These are phyloP conservation scores for Lichtheimia corymbifera DNA, from an alignment of 371 early-diverging fungal genomes.

Conservation along the genomic window DNA sequence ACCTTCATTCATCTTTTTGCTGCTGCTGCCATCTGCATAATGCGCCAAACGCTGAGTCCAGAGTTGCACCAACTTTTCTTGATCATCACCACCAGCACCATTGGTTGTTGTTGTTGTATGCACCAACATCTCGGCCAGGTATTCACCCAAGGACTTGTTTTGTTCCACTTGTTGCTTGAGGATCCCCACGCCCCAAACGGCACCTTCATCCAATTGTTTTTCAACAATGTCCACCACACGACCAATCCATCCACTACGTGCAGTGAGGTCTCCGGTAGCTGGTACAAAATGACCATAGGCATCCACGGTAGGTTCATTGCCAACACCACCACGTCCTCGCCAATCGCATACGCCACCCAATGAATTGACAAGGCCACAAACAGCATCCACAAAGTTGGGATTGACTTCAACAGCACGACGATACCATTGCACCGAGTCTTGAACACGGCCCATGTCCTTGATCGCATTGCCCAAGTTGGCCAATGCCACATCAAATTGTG, in stretches of 20 bases:
- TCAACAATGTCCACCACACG: conserved; percentile 78
- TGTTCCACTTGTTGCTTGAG: conserved; percentile 19
- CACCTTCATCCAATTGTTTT: conserved; percentile 73
- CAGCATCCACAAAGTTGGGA: conserved; percentile 90
- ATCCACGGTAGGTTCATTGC: conserved; percentile 42
- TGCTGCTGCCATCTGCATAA: conserved; percentile 15
- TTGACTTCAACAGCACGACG: conserved; percentile 82
- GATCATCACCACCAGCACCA: not conserved
- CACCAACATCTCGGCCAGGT: conserved; percentile 31
- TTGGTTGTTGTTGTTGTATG: conserved; percentile 3
- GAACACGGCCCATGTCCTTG: conserved; percentile 87
- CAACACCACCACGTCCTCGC: conserved; percentile 76
- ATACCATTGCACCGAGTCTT: conserved; percentile 87
- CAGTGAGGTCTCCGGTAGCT: conserved; percentile 18
- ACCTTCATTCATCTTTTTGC: conserved; percentile 66
- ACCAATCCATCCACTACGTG: conserved; percentile 76
- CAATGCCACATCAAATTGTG: conserved; percentile 87
- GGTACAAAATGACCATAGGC: conserved; percentile 34
- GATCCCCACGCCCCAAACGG: conserved; percentile 58
- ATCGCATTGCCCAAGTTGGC: conserved; percentile 91
- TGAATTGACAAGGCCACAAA: conserved; percentile 88
- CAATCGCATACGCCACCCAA: conserved; percentile 90
- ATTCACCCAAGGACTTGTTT: conserved; percentile 28
- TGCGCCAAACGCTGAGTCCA: conserved; percentile 36
- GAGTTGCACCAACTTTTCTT: conserved; percentile 11